Evolutionary conservation across 208 protist genomes (phyloP).

Genomic region (Acanthamoeba triangularis): DNA sequence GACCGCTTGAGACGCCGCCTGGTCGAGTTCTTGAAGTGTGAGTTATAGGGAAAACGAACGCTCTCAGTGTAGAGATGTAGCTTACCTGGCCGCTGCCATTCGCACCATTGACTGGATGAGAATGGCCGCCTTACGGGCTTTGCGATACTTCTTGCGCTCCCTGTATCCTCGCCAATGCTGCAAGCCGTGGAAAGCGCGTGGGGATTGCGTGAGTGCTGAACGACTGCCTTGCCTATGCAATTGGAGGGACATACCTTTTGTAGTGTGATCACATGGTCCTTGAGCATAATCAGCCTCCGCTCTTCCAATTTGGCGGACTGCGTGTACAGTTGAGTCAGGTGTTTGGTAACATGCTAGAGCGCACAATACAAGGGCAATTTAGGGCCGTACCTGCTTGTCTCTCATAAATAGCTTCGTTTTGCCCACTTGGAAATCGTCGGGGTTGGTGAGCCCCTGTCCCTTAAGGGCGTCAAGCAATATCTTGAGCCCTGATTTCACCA

Average conservation of each 20-base stretch:
- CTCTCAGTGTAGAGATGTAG: background rate
- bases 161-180: background rate
- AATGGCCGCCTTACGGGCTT: background rate
- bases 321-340: too few relatives aligned
- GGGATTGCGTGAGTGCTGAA: background rate
- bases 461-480: background rate
- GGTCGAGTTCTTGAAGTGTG: background rate
- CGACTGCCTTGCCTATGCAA: background rate
- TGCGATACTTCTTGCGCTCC: background rate
- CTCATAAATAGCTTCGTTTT: constrained; percentile 56
- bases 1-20: background rate
- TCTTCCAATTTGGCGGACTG: constrained; percentile 9
- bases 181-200: background rate
- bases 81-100: background rate
- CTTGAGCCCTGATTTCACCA: background rate
- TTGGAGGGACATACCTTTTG: background rate
- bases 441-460: background rate
- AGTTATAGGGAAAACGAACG: background rate
- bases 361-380: too few relatives aligned
- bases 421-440: constrained; percentile 42
- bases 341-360: too few relatives aligned
- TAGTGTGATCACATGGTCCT: background rate
- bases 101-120: background rate
- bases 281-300: background rate
- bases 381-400: background rate